phyloP scores from a whole-genome alignment of 305 asterid genomes.

The Solanum hybrid region DNA sequence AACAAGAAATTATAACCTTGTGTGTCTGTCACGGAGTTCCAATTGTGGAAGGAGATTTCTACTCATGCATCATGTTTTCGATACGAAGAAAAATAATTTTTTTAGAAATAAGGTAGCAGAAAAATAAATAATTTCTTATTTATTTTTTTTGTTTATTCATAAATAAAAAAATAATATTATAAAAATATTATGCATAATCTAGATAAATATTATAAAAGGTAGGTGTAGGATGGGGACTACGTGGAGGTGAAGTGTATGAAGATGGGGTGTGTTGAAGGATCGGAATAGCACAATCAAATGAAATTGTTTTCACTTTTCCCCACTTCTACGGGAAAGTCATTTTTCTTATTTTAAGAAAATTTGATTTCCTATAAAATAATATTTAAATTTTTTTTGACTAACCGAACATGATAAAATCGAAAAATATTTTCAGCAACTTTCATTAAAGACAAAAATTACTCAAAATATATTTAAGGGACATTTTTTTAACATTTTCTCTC shows the following conservation, averaged over 20 bases:
- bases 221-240: neutral
- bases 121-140: neutral
- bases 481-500: neutral
- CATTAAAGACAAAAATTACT: neutral
- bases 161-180: neutral
- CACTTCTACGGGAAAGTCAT: neutral
- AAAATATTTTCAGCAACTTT: neutral
- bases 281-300: neutral
- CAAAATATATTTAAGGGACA: neutral
- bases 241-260: too few relatives aligned
- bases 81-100: neutral
- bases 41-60: neutral
- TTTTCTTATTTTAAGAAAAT: neutral
- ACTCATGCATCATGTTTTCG: neutral
- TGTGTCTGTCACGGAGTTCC: neutral
- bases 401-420: neutral
- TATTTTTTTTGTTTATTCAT: neutral
- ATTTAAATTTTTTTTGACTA: neutral
- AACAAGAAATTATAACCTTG: neutral
- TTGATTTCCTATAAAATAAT: neutral
- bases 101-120: neutral
- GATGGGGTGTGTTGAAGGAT: neutral
- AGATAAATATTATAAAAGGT: neutral
- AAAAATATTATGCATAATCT: neutral
- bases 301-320: neutral